These are phyloP conservation scores for Clonostachys rosea DNA, from an alignment of 2,329 filamentous ascomycete species.

Conservation along the genomic window DNA sequence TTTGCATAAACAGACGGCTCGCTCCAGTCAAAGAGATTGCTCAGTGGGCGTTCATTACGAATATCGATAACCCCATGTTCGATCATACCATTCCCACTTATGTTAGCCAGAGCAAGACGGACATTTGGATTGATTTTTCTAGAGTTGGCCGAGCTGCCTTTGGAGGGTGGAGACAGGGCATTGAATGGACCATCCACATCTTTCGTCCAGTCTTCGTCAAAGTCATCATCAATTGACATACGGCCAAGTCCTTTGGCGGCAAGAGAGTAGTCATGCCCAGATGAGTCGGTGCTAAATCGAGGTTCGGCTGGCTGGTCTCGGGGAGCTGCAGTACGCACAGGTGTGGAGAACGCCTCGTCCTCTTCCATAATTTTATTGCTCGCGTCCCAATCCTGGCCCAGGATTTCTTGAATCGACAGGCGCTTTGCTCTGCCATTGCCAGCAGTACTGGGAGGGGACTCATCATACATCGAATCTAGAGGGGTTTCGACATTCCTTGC, in stretches of 20 bases:
- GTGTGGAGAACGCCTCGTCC: conserved; percentile 52
- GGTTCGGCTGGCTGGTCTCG: conserved; percentile 3
- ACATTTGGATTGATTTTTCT: conserved; percentile 47
- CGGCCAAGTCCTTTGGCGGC: conserved; percentile 37
- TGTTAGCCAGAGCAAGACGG: conserved; percentile 46
- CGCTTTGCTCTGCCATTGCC: conserved; percentile 48
- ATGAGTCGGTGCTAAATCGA: conserved; percentile 1
- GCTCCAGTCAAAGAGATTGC: conserved; percentile 76
- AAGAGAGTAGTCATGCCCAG: conserved; percentile 18
- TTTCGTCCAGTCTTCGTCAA: conserved; percentile 59
- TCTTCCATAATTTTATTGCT: conserved; percentile 58
- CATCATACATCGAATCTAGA: conserved; percentile 77
- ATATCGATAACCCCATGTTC: conserved; percentile 15
- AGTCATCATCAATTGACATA: conserved; percentile 55
- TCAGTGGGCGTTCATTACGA: conserved; percentile 47
- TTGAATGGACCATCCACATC: conserved; percentile 49
- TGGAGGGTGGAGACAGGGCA: conserved; percentile 52
- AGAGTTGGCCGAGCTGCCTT: conserved; percentile 45
- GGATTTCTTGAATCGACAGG: conserved; percentile 54
- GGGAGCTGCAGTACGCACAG: conserved; percentile 27
- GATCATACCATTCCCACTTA: conserved; percentile 40
- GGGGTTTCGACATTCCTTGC: conserved; percentile 65
- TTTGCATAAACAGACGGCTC: conserved; percentile 62
- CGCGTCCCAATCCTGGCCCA: conserved; percentile 49
- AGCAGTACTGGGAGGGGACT: conserved; percentile 61